Evolutionary conservation across 306 rosid species (phyloP), one percentile per base, ranked within the genome.

Genomic region (Sophora flavescens): DNA sequence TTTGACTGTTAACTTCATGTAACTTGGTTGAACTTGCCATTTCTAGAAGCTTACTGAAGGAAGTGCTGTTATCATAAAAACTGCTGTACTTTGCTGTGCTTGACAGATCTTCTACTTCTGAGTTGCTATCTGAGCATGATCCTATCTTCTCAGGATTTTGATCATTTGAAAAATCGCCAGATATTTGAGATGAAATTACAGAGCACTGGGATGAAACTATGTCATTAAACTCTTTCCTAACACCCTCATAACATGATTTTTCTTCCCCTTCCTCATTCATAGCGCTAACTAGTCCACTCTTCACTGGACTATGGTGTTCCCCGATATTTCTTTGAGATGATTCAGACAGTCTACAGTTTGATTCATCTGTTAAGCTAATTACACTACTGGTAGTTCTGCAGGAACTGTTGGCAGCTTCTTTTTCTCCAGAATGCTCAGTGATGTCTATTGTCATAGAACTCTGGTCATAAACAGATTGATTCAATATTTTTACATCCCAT

Each of bases 41-140:
- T 78, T 53, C 84, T 47, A 60, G 60, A 68, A 74, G 83, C 78
- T 76, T 76, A 68, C 66, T 42, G 52, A 81, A 66, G 22, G 81
- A 81, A 81, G 71, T 76, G 57, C 51, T 61, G 72, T 70, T 76
- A 60, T 87, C 2, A 30, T 30, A 58, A 5, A 65, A 28, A 63
- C 22, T 79, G 58, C 68, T 84, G 74, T 81, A 68, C 84, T 73
- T 82, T 66, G 83, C 75, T 51, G 80, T 59, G 63, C 83, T 82
- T 57, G 93, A 86, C 39, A 79, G 84, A 78, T 84, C 86, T 81
- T 87, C 95, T 50, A 85, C 79, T 82, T 88, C 95, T 36, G 95
- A 91, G 86, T 94, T 88, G 85, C 93, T 88, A 67, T 85, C 94
- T 9, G 79, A 81, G 71, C 85, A 89, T 13, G 90, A 89, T 63